Conservation (phyloP, 441 rosid genomes). For the Corymbia calophylla region DNA sequence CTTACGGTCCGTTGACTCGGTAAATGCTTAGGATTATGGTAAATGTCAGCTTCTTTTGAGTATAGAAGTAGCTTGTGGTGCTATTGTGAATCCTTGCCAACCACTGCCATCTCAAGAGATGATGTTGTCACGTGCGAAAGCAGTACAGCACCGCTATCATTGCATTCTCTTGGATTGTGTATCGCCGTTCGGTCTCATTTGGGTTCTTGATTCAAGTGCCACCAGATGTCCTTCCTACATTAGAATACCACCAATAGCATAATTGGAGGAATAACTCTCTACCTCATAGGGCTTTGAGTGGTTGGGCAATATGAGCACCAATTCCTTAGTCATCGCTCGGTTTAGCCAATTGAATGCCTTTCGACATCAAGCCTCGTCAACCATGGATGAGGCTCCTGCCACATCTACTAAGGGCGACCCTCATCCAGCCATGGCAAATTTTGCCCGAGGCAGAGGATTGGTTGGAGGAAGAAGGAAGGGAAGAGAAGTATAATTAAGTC, state of each 20-base stretch:
- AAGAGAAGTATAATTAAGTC: not conserved
- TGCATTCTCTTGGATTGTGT: not conserved
- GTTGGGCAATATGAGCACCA: no score
- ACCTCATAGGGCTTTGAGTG: not conserved
- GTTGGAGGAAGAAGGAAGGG: no score
- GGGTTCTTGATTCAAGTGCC: not conserved
- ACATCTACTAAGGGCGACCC: no score
- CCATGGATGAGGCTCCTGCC: no score
- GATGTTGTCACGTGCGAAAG: no score
- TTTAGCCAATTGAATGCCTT: no score
- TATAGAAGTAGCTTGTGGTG: not conserved
- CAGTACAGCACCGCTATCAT: not conserved
- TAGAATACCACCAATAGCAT: not conserved
- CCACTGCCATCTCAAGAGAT: no score
- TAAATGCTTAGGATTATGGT: no score
- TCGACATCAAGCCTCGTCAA: accelerated
- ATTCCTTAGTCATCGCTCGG: no score
- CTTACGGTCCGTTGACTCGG: no score
- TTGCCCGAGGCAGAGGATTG: accelerated
- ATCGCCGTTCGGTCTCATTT: accelerated
- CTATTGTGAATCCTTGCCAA: not conserved
- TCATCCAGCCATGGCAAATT: no score
- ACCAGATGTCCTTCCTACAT: not conserved
- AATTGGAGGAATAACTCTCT: not conserved
- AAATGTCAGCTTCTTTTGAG: not conserved